Evolutionary conservation across 2,329 filamentous ascomycete genomes (phyloP).

Genomic region (Periconia sp.): DNA sequence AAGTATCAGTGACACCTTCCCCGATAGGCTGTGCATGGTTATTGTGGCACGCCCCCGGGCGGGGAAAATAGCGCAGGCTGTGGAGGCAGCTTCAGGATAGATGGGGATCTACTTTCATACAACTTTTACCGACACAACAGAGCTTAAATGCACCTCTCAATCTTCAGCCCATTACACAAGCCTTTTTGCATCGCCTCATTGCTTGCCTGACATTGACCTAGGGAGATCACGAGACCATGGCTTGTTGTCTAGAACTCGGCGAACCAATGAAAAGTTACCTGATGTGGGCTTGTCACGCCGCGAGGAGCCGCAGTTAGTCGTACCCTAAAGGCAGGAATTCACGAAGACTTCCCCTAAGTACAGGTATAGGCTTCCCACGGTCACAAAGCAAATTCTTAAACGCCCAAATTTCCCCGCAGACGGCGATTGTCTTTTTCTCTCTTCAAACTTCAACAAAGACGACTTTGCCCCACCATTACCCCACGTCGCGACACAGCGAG

Average conservation of each 20-base stretch:
- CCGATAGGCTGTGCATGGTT: not conserved
- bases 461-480: conserved; percentile 7
- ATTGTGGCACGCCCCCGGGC: not conserved
- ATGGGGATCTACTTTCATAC: not conserved
- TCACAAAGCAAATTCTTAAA: conserved; percentile 9
- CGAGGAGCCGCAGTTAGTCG: conserved; percentile 8
- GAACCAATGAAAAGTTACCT: conserved; percentile 1
- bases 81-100: conserved; percentile 4
- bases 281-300: conserved; percentile 5
- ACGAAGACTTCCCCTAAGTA: conserved; percentile 16
- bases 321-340: conserved; percentile 15
- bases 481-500: conserved; percentile 4
- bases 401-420: conserved; percentile 1
- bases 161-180: not conserved
- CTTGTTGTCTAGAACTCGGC: not conserved
- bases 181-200: not conserved
- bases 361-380: conserved; percentile 17
- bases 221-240: conserved; percentile 6
- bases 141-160: not conserved
- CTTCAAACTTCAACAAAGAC: conserved; percentile 5
- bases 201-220: not conserved
- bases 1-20: not conserved
- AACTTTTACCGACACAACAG: conserved; percentile 4
- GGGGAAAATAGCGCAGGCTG: conserved; percentile 6
- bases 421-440: not conserved